A percentile compares a stretch with the other conserved stretches of the same genome.
Evolutionary conservation across 331 rosid species (phyloP).

Genomic region (Erythrophleum ivorense): DNA sequence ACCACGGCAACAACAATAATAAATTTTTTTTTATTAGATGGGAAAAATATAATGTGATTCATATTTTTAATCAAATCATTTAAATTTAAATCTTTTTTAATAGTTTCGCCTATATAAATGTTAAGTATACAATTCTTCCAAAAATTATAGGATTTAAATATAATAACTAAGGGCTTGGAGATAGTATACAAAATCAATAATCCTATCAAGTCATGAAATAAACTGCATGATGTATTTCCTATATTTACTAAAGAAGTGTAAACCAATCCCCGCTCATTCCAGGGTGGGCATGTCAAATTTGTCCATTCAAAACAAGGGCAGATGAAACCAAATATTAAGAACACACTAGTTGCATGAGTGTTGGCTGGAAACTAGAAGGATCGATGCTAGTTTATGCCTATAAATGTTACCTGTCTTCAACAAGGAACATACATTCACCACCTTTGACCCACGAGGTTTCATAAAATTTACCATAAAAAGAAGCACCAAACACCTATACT

Average conservation of each 20-base stretch:
- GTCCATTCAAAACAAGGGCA: not conserved
- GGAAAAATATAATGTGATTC: no score
- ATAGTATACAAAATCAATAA: not conserved
- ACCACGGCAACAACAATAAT: no score
- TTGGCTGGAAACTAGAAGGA: not conserved
- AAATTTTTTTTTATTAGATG: no score
- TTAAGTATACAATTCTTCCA: no score
- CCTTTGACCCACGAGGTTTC: not conserved
- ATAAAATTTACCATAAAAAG: not conserved
- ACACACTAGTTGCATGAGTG: not conserved
- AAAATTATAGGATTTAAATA: not conserved
- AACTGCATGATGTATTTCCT: not conserved
- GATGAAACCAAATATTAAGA: not conserved
- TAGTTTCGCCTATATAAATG: no score
- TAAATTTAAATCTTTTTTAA: no score
- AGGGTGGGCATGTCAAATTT: not conserved
- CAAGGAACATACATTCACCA: not conserved
- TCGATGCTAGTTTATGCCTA: not conserved
- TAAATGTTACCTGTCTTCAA: not conserved
- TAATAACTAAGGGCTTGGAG: not conserved
- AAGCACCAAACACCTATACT: slow-evolving; percentile 11
- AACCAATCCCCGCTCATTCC: not conserved
- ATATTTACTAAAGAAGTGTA: not conserved
- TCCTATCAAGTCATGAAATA: not conserved
- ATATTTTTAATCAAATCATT: no score